Conservation (phyloP, 495 filamentous ascomycete genomes). For the Penicillium coffeae region DNA sequence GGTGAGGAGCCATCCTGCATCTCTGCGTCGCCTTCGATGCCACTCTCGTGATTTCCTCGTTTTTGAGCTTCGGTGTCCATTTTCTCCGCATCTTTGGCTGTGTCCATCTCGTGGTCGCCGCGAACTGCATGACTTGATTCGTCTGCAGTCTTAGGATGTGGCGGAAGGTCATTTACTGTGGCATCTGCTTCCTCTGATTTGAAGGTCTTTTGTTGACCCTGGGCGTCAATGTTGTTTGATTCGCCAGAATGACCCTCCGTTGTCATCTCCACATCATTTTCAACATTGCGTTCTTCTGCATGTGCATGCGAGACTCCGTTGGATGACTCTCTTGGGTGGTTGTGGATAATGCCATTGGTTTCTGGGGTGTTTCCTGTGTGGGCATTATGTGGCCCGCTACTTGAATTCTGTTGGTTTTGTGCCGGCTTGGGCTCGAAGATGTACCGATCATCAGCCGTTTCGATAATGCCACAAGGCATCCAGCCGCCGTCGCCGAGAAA, state of each 20-base stretch:
- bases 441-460: conserved; percentile 34
- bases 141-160: conserved; percentile 22
- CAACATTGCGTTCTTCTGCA: no score
- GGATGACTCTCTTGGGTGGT: conserved; percentile 8
- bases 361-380: conserved; percentile 12
- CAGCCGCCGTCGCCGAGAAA: conserved; percentile 77
- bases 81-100: conserved; percentile 10
- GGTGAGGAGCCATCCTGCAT: conserved; percentile 37
- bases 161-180: conserved; percentile 35
- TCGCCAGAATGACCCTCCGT: conserved; percentile 14
- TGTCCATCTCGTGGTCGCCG: conserved; percentile 4
- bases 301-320: conserved; percentile 5
- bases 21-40: conserved; percentile 31
- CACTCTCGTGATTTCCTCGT: conserved; percentile 11
- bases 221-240: background rate
- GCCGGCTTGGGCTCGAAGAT: conserved; percentile 37
- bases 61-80: conserved; percentile 3
- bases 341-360: conserved; percentile 2
- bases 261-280: conserved; percentile 46
- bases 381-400: conserved; percentile 13
- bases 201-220: conserved; percentile 19
- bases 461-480: conserved; percentile 62
- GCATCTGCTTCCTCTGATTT: conserved; percentile 43
- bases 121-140: conserved; percentile 2
- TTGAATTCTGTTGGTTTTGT: conserved; percentile 14